These are phyloP conservation scores for Trichoderma guizhouense DNA, from an alignment of 2,329 filamentous ascomycete genomes.

Conservation along the genomic window DNA sequence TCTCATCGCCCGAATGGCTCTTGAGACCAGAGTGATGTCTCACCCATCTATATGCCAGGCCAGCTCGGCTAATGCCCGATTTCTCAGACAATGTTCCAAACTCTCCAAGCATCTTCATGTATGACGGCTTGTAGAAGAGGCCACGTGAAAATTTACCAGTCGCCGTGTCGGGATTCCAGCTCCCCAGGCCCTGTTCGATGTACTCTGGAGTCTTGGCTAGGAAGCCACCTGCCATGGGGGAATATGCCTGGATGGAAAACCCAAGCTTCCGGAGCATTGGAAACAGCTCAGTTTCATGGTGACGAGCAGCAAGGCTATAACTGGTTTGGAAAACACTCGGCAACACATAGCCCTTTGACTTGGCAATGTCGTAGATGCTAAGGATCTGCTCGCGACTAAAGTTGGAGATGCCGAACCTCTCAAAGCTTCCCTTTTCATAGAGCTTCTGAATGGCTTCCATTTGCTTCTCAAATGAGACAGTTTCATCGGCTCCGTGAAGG, in stretches of 20 bases:
- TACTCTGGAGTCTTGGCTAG: slow-evolving; percentile 45
- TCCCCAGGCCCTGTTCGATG: slow-evolving; percentile 39
- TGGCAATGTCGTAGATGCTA: slow-evolving; percentile 34
- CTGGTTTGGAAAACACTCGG: slow-evolving; percentile 45
- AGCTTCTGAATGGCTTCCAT: slow-evolving; percentile 58
- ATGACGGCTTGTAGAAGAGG: slow-evolving; percentile 28
- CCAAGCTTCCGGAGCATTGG: slow-evolving; percentile 42
- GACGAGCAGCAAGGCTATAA: slow-evolving; percentile 40
- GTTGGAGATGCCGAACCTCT: slow-evolving; percentile 45
- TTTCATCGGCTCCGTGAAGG: slow-evolving; percentile 55
- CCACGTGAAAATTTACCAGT: slow-evolving; percentile 35
- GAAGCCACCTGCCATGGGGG: slow-evolving; percentile 57
- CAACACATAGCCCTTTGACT: slow-evolving; percentile 37
- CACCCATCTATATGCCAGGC: slow-evolving; percentile 59
- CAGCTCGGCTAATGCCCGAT: slow-evolving; percentile 52
- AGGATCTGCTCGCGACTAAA: slow-evolving; percentile 37
- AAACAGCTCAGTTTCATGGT: slow-evolving; percentile 38
- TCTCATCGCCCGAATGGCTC: slow-evolving; percentile 32
- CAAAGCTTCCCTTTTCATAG: slow-evolving; percentile 48
- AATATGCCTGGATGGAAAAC: slow-evolving; percentile 45
- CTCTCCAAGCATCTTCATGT: slow-evolving; percentile 54
- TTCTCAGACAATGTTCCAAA: slow-evolving; percentile 40
- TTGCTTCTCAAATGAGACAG: slow-evolving; percentile 55
- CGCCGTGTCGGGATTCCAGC: slow-evolving; percentile 53
- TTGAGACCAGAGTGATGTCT: slow-evolving; percentile 52